Evolutionary conservation across 2,329 filamentous ascomycete genomes (phyloP).

Genomic region (Penicillium hesseltinei): DNA sequence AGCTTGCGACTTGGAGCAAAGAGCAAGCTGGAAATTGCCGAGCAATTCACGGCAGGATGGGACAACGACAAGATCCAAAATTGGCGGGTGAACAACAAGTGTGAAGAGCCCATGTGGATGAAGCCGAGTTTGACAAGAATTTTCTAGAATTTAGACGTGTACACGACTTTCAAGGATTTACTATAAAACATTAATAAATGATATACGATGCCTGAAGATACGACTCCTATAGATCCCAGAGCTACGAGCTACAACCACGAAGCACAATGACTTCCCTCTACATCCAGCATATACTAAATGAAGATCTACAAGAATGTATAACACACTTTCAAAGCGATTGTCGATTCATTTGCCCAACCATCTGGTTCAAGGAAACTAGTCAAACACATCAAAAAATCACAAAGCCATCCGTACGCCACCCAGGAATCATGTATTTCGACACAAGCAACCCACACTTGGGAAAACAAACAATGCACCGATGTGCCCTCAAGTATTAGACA

Average conservation of each 20-base stretch:
- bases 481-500: conserved; percentile 28
- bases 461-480: conserved; percentile 20
- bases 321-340: conserved; percentile 11
- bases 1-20: conserved; percentile 24
- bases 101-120: conserved; percentile 25
- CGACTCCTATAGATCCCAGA: not conserved
- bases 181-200: not conserved
- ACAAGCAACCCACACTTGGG: conserved; percentile 20
- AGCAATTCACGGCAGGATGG: conserved; percentile 28
- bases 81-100: conserved; percentile 21
- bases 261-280: not conserved
- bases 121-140: conserved; percentile 28
- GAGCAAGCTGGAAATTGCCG: conserved; percentile 11
- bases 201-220: not conserved
- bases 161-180: not conserved
- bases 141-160: conserved; percentile 15
- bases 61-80: conserved; percentile 27
- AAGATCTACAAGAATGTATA: not conserved
- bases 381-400: conserved; percentile 15
- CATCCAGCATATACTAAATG: not conserved
- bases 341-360: conserved; percentile 18
- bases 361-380: conserved; percentile 20
- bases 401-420: conserved; percentile 26
- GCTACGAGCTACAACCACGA: not conserved
- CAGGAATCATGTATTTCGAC: conserved; percentile 25